phyloP scores from a whole-genome alignment of 331 rosid species.

The Prunus yedoensis region DNA sequence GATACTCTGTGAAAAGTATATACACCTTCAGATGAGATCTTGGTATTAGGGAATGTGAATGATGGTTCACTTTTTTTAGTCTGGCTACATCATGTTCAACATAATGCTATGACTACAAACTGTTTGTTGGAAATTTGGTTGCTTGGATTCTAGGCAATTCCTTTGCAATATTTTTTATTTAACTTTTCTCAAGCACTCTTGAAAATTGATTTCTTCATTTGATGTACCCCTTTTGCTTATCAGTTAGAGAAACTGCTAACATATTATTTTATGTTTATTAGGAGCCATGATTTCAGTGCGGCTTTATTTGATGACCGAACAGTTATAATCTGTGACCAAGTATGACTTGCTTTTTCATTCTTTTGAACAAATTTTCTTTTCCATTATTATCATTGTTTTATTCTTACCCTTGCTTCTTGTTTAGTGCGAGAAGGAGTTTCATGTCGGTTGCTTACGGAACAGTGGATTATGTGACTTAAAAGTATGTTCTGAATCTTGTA shows the following conservation, averaged over 20 bases:
- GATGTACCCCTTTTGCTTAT: not conserved
- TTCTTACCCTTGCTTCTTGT: slow-evolving; percentile 22
- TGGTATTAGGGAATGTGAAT: not conserved
- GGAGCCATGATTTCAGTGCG: slow-evolving; percentile 89
- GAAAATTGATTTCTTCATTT: not conserved
- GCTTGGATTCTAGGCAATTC: not conserved
- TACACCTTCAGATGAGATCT: not conserved
- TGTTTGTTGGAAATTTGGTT: not conserved
- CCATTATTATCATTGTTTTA: slow-evolving; percentile 3
- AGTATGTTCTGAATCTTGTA: slow-evolving; percentile 44
- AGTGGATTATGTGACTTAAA: slow-evolving; percentile 78
- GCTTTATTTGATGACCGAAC: slow-evolving; percentile 89
- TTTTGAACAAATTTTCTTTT: not conserved
- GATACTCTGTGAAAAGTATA: no score
- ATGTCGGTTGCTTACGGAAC: slow-evolving; percentile 89
- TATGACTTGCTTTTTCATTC: slow-evolving; percentile 35
- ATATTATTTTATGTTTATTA: slow-evolving; percentile 25
- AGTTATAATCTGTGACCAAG: slow-evolving; percentile 94
- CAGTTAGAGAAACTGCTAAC: not conserved
- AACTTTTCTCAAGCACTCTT: not conserved
- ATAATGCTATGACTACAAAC: not conserved
- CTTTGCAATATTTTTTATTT: not conserved
- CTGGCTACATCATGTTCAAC: not conserved
- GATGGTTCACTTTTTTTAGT: not conserved
- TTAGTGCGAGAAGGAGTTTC: slow-evolving; percentile 98